Evolutionary conservation across 805 yeast species (phyloP).

Genomic region (Zygotorulaspora danielsina): DNA sequence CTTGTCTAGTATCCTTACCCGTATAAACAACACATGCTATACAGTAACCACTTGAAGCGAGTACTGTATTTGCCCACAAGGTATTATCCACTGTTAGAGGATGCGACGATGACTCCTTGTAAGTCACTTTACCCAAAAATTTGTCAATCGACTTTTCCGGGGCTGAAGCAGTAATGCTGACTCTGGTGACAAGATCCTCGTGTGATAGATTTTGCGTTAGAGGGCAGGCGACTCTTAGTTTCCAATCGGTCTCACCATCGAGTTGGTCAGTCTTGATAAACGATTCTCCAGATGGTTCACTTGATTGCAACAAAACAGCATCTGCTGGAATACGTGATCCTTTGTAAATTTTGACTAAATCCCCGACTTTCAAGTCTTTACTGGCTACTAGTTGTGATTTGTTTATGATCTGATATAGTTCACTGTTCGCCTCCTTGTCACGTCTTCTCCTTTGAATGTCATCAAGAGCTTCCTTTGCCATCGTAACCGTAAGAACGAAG

Average conservation of each 20-base stretch:
- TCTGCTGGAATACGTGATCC: slow-evolving; percentile 93
- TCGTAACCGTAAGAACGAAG: slow-evolving; percentile 86
- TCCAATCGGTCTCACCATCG: slow-evolving; percentile 99
- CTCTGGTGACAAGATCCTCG: slow-evolving; percentile 46
- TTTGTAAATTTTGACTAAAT: slow-evolving; percentile 71
- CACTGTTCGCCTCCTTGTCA: slow-evolving; percentile 84
- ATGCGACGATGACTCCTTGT: slow-evolving; percentile 49
- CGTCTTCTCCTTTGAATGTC: slow-evolving; percentile 87
- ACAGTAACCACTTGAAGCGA: slow-evolving; percentile 84
- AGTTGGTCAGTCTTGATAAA: slow-evolving; percentile 95
- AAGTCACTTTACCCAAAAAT: slow-evolving; percentile 70
- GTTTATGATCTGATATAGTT: slow-evolving; percentile 67
- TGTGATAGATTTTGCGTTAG: slow-evolving; percentile 60
- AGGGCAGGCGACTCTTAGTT: slow-evolving; percentile 72
- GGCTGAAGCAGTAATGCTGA: slow-evolving; percentile 62
- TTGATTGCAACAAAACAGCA: slow-evolving; percentile 74
- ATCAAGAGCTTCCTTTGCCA: slow-evolving; percentile 93
- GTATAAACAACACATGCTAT: slow-evolving; percentile 86
- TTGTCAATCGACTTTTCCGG: slow-evolving; percentile 82
- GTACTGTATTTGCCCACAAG: slow-evolving; percentile 95
- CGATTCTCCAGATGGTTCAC: slow-evolving; percentile 78
- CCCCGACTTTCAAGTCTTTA: slow-evolving; percentile 76
- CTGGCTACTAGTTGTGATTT: slow-evolving; percentile 44
- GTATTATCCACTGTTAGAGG: slow-evolving; percentile 86
- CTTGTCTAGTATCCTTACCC: slow-evolving; percentile 90